Percentiles rank a stretch among this genome's conserved stretches.
Evolutionary conservation across 2,329 filamentous ascomycete species (phyloP).

Genomic region (Penicillium sp.): DNA sequence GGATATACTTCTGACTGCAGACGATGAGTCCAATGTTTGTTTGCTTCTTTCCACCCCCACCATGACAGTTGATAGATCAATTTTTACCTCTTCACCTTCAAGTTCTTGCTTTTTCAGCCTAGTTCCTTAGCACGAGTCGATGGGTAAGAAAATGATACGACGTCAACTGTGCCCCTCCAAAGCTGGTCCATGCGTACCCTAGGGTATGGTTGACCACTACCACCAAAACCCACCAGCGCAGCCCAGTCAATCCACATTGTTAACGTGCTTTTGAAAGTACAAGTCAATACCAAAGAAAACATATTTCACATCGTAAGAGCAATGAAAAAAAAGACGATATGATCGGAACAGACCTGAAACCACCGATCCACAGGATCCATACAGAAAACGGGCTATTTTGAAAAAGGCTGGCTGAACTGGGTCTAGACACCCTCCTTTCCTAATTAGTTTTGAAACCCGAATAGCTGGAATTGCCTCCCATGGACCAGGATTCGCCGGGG

Average conservation of each 20-base stretch:
- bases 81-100: neutral
- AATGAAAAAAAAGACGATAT: too few species aligned
- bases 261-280: neutral
- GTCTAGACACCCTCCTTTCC: neutral
- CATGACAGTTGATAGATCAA: neutral
- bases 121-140: neutral
- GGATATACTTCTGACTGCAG: neutral
- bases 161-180: neutral
- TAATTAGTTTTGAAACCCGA: neutral
- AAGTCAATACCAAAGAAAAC: neutral
- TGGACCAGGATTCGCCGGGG: neutral
- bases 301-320: too few species aligned
- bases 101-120: neutral
- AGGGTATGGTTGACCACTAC: neutral
- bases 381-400: neutral
- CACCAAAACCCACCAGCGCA: neutral
- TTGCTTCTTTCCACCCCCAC: neutral
- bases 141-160: neutral
- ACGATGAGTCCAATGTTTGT: neutral
- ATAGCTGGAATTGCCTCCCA: neutral
- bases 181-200: conserved; percentile 2
- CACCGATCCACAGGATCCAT: neutral
- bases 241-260: neutral
- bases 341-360: neutral
- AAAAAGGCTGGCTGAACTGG: neutral